Base-by-base conservation (phyloP, 1,284 basidiomycete species). In the Abortiporus biennis region DNA sequence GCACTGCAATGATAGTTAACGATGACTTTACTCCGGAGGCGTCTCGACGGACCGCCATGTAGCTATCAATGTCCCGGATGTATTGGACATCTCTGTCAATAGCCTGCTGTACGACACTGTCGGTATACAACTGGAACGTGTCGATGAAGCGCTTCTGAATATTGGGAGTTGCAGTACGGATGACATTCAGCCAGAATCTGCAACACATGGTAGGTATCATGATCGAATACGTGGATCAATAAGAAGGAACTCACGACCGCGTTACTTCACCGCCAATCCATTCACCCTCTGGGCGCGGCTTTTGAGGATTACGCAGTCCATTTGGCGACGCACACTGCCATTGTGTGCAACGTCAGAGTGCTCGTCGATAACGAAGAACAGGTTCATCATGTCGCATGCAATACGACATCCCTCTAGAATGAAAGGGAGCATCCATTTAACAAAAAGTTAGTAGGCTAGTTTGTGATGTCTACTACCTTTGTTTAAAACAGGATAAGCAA, bases 311-410 rank as follows among this genome's bases (percentile, higher is more conserved):
- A 4, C 53, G 31, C 9, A 50, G 19, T 65, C 56, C 13, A 56
- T 60, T 40, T 59, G 47, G 19, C 49, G 23, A 6, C 47, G 50
- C 32, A 57, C 61, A 13, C 42, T 47, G 2, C 53, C 40, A 2
- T 51, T 53, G 20, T 52, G 42, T 22, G 58, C 56, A 1, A 59
- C 50, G 43, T 71, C 68, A 9, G 65, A 63, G 44, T 65, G 63
- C 43, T 71, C 67, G 46, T 71, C 69, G 34, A 68, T 56, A 11
- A 66, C 58, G 46, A 69, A 71, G 46, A 68, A 67, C 4, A 67
- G 48, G 34, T 63, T 63, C 59, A 68, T 68, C 11, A 69, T 47
- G 43, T 71, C 68, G 47, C 64, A 65, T 3, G 51, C 52, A 13
- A 48, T 53, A 2, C 62, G 54, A 20, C n/a, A 30, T 16, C 19